Conservation (phyloP, 1,284 basidiomycete species). For the Xerocomus nothofagi region DNA sequence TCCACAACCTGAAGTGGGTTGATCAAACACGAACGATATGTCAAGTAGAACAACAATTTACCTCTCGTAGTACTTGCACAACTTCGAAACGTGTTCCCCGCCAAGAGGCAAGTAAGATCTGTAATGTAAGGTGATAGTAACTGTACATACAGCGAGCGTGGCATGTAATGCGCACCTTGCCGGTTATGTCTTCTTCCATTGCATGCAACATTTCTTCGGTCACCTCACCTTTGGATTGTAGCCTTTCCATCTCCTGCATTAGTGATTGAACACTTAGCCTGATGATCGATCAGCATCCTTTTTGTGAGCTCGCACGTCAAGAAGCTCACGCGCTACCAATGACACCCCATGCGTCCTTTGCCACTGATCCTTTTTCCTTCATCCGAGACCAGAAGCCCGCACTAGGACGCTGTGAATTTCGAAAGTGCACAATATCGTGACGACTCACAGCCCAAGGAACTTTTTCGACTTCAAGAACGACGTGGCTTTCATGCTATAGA, state of each 20-base stretch:
- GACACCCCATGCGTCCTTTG: slow-evolving; percentile 94
- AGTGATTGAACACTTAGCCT: slow-evolving; percentile 40
- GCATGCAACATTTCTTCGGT: slow-evolving; percentile 82
- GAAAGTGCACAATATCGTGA: slow-evolving; percentile 11
- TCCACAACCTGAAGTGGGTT: slow-evolving; percentile 61
- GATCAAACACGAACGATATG: neutral
- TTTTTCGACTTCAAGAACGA: slow-evolving; percentile 91
- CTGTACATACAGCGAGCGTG: neutral
- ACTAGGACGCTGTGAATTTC: slow-evolving; percentile 42
- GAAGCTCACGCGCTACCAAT: slow-evolving; percentile 82
- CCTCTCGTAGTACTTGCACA: slow-evolving; percentile 77
- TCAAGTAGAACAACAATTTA: slow-evolving; percentile 25
- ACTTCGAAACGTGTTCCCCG: slow-evolving; percentile 92
- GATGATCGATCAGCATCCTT: neutral
- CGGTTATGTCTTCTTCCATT: slow-evolving; percentile 92
- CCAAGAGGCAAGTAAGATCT: slow-evolving; percentile 95
- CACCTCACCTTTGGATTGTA: slow-evolving; percentile 86
- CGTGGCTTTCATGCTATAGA: slow-evolving; percentile 92
- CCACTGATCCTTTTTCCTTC: slow-evolving; percentile 92
- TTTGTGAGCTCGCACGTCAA: slow-evolving; percentile 26
- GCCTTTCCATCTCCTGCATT: slow-evolving; percentile 85
- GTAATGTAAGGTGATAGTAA: slow-evolving; percentile 1
- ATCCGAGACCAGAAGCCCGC: slow-evolving; percentile 92
- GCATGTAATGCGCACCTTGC: slow-evolving; percentile 56
- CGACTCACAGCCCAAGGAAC: slow-evolving; percentile 81